phyloP scores from a whole-genome alignment of 176 grass and related monocot species.

The Musa acuminata region DNA sequence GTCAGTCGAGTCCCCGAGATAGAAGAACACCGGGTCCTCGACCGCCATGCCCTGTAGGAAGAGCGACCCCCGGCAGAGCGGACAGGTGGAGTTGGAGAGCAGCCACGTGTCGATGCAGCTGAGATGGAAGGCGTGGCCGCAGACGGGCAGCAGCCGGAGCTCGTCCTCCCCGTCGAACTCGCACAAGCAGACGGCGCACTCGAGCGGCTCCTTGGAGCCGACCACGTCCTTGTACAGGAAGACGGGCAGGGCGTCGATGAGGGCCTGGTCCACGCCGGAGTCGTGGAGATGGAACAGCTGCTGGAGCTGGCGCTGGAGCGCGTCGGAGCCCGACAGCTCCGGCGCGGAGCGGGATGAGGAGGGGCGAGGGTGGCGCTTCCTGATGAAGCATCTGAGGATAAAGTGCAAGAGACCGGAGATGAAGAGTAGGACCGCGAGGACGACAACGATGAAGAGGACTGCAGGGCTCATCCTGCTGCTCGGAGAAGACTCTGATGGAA shows the following conservation, averaged over 20 bases:
- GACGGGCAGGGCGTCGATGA: slow-evolving; percentile 85
- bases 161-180: slow-evolving; percentile 68
- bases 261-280: slow-evolving; percentile 70
- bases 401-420: slow-evolving; percentile 84
- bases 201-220: slow-evolving; percentile 79
- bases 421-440: slow-evolving; percentile 76
- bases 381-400: slow-evolving; percentile 51
- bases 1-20: slow-evolving; percentile 45
- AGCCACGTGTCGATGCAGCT: slow-evolving; percentile 87
- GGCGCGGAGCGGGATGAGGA: neutral
- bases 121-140: slow-evolving; percentile 87
- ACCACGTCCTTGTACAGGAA: slow-evolving; percentile 80
- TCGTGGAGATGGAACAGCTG: slow-evolving; percentile 95
- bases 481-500: neutral
- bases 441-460: slow-evolving; percentile 81
- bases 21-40: slow-evolving; percentile 42
- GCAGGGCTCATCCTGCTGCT: slow-evolving; percentile 57
- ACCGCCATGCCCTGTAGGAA: slow-evolving; percentile 28
- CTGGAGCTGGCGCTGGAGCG: slow-evolving; percentile 70
- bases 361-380: slow-evolving; percentile 39
- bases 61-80: slow-evolving; percentile 68
- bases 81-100: slow-evolving; percentile 91
- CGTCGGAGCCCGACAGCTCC: slow-evolving; percentile 32
- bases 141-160: slow-evolving; percentile 66
- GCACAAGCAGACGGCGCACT: slow-evolving; percentile 82